A percentile compares a stretch with the other conserved stretches of the same genome.
Conservation (phyloP, 2,329 filamentous ascomycete species). For the Fusarium caatingaense region DNA sequence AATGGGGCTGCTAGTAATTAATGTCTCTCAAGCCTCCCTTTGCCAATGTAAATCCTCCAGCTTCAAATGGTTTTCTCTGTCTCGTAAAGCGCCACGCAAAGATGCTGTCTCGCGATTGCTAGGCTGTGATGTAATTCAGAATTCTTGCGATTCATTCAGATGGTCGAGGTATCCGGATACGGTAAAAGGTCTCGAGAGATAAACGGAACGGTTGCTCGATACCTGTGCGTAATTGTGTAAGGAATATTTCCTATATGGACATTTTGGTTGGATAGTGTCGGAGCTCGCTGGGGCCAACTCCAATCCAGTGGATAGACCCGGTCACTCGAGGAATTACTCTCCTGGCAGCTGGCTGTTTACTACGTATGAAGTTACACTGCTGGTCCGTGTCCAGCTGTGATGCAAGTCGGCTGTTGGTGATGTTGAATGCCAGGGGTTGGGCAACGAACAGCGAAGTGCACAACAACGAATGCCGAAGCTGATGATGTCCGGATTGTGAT, state of each 20-base stretch:
- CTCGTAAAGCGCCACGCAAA: not conserved
- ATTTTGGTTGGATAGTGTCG: constrained; percentile 37
- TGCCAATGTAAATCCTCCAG: not conserved
- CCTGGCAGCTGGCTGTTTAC: constrained; percentile 11
- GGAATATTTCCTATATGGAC: constrained; percentile 37
- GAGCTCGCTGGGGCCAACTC: constrained; percentile 23
- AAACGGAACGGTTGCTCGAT: constrained; percentile 31
- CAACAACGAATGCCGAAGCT: constrained; percentile 19
- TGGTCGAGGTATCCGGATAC: constrained; percentile 18
- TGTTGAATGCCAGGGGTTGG: not conserved
- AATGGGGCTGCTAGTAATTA: constrained; percentile 5
- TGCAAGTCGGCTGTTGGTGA: constrained; percentile 6
- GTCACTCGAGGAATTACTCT: constrained; percentile 28
- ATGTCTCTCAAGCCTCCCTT: constrained; percentile 11
- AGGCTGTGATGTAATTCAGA: constrained; percentile 31
- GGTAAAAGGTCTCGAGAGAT: constrained; percentile 38
- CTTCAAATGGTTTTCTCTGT: constrained; percentile 16
- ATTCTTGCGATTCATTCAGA: constrained; percentile 23
- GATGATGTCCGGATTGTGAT: constrained; percentile 5
- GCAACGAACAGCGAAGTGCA: not conserved
- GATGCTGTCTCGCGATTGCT: constrained; percentile 17
- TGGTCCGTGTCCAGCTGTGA: constrained; percentile 23
- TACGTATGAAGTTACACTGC: constrained; percentile 4
- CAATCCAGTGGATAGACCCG: constrained; percentile 33
- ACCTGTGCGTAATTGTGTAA: constrained; percentile 28